Percentiles rank a stretch among this genome's conserved stretches.
phyloP scores from a whole-genome alignment of 768 basidiomycete genomes.

The Rhizopogon salebrosus region DNA sequence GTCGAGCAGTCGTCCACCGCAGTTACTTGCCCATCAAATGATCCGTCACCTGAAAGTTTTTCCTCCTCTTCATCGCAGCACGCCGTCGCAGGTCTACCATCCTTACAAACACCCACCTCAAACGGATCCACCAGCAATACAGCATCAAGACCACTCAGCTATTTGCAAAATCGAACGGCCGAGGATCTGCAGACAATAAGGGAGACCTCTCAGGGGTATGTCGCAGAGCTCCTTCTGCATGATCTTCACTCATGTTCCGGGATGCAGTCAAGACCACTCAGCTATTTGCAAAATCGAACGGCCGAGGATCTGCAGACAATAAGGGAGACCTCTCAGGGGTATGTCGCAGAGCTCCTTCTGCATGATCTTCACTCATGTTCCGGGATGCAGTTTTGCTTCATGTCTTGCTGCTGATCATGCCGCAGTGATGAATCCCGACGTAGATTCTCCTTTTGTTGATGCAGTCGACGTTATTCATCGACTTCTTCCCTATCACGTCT shows the following conservation, averaged over 20 bases:
- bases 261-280: constrained; percentile 9
- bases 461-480: constrained; percentile 60
- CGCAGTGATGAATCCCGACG: constrained; percentile 56
- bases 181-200: constrained; percentile 49
- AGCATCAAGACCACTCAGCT: constrained; percentile 13
- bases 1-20: constrained; percentile 5
- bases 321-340: constrained; percentile 47
- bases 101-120: constrained; percentile 2
- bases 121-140: constrained; percentile 17
- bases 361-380: constrained; percentile 11
- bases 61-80: constrained; percentile 5
- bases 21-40: constrained; percentile 1
- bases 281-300: constrained; percentile 33
- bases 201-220: constrained; percentile 47
- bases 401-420: constrained; percentile 61
- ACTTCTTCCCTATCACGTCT: constrained; percentile 76
- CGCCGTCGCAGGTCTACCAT: constrained; percentile 23
- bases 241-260: constrained; percentile 13
- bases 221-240: constrained; percentile 1
- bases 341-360: constrained; percentile 10
- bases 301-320: constrained; percentile 49
- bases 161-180: constrained; percentile 33
- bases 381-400: constrained; percentile 43
- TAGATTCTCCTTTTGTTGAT: constrained; percentile 64
- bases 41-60: constrained; percentile 4